A percentile compares a stretch with the other conserved stretches of the same genome.
phyloP scores from a whole-genome alignment of 495 filamentous ascomycete species.

The Cercophora samala region DNA sequence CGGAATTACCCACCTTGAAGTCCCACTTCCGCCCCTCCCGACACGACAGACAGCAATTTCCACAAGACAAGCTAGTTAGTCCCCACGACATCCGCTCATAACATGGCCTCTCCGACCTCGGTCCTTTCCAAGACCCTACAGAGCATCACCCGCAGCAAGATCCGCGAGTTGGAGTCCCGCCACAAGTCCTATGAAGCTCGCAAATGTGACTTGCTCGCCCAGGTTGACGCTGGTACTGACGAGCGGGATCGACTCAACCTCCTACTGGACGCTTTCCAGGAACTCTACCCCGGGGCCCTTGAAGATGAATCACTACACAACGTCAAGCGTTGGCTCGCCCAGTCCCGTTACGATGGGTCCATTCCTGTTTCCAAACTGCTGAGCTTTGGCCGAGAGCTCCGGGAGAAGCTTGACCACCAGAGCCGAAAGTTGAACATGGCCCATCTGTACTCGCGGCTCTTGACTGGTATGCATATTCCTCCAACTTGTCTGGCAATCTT shows the following conservation, averaged over 20 bases:
- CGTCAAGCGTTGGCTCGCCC: conserved; percentile 36
- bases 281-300: conserved; percentile 30
- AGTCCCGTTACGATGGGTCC: conserved; percentile 39
- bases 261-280: conserved; percentile 42
- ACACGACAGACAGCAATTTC: neutral
- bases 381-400: conserved; percentile 42
- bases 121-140: conserved; percentile 59
- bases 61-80: neutral
- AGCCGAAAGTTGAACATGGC: conserved; percentile 58
- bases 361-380: conserved; percentile 35
- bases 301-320: conserved; percentile 29
- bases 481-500: neutral
- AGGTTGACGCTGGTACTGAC: conserved; percentile 30
- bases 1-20: neutral
- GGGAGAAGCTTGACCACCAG: conserved; percentile 42
- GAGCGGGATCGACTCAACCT: conserved; percentile 35
- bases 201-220: conserved; percentile 37
- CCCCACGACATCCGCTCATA: neutral
- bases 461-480: conserved; percentile 36
- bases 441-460: conserved; percentile 57
- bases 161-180: conserved; percentile 59
- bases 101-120: conserved; percentile 35
- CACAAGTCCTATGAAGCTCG: conserved; percentile 50
- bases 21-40: neutral
- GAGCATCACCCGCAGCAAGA: conserved; percentile 63